phyloP scores from a whole-genome alignment of 164 flowering plant species.

The Berberis vulgaris region DNA sequence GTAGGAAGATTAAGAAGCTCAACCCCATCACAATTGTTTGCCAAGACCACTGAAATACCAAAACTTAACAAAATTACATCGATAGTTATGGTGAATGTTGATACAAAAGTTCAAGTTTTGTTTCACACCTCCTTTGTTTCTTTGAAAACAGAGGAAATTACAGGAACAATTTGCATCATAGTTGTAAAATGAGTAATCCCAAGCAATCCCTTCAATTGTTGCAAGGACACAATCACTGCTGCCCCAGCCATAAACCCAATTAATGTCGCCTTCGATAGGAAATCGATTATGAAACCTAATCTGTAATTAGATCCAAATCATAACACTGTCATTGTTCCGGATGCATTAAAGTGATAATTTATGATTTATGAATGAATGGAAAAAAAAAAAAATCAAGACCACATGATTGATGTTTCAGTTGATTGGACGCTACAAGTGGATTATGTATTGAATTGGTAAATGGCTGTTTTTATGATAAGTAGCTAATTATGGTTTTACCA shows the following conservation, averaged over 20 bases:
- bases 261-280: conserved; percentile 83
- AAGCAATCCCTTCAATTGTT: conserved; percentile 80
- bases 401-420: no score
- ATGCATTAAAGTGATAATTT: no score
- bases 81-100: no score
- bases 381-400: no score
- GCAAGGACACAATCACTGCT: conserved; percentile 89
- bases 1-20: not conserved
- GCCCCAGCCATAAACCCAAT: conserved; percentile 97
- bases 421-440: no score
- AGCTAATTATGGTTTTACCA: not conserved
- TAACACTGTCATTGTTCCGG: not conserved
- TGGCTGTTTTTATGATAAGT: no score
- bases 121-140: conserved; percentile 51
- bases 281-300: conserved; percentile 49
- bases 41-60: conserved; percentile 1
- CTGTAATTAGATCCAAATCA: not conserved
- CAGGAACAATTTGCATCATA: conserved; percentile 75
- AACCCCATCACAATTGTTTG: conserved; percentile 2
- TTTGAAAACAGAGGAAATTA: conserved; percentile 69
- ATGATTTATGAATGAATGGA: no score
- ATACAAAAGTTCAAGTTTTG: not conserved
- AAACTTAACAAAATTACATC: not conserved
- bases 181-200: conserved; percentile 84
- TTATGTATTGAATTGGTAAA: no score